Evolutionary conservation across 2,329 filamentous ascomycete genomes (phyloP).

Genomic region (Dissoconium aciculare): DNA sequence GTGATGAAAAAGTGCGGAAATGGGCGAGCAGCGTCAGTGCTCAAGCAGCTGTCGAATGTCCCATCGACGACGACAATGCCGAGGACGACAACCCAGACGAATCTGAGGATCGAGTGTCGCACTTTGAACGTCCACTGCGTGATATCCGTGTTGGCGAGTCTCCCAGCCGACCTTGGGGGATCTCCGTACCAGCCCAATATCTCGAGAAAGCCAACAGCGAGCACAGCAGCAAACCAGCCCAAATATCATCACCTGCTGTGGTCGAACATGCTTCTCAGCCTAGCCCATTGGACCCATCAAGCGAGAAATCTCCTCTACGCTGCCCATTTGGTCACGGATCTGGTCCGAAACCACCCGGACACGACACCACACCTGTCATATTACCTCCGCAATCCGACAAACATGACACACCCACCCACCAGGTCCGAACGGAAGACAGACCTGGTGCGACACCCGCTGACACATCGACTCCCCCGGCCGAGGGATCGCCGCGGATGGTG

Average conservation of each 20-base stretch:
- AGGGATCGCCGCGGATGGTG: constrained; percentile 55
- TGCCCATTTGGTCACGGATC: constrained; percentile 14
- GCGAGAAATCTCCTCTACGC: constrained; percentile 8
- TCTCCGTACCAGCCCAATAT: constrained; percentile 53
- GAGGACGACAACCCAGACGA: constrained; percentile 25
- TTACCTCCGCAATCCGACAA: background rate
- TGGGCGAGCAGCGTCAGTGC: constrained; percentile 70
- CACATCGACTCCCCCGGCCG: no score
- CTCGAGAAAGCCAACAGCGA: constrained; percentile 27
- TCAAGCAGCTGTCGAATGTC: constrained; percentile 35
- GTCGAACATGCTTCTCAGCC: constrained; percentile 14
- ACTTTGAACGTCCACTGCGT: constrained; percentile 72
- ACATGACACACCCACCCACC: background rate
- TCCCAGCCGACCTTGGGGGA: constrained; percentile 85
- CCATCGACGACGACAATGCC: constrained; percentile 27
- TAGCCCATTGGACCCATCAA: constrained; percentile 4
- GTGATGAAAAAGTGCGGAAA: constrained; percentile 60
- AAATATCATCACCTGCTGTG: constrained; percentile 37
- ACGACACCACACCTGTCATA: constrained; percentile 2
- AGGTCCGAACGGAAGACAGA: no score
- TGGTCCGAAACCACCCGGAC: constrained; percentile 2
- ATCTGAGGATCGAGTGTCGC: constrained; percentile 44
- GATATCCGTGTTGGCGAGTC: constrained; percentile 90
- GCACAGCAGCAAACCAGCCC: constrained; percentile 25
- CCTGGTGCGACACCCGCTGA: no score